phyloP scores from a whole-genome alignment of 108 stramenopile genomes.

The Cylindrotheca closterium region DNA sequence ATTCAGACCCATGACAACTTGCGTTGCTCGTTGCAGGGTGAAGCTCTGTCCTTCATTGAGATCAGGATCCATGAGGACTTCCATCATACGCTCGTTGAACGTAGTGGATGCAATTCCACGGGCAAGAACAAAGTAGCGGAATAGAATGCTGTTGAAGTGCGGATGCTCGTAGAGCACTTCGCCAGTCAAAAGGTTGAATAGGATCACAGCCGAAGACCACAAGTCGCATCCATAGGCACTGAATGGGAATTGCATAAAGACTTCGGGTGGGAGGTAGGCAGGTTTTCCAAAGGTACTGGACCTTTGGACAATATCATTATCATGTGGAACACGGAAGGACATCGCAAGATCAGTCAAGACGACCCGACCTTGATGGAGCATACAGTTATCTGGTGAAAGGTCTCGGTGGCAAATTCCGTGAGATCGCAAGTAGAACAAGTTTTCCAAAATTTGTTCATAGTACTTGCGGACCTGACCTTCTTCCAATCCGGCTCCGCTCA shows the following conservation, averaged over 20 bases:
- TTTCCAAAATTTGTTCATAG: slow-evolving; percentile 55
- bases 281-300: slow-evolving; percentile 59
- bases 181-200: slow-evolving; percentile 82
- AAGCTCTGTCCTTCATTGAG: slow-evolving; percentile 6
- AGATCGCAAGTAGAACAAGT: slow-evolving; percentile 37
- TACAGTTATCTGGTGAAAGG: slow-evolving; percentile 67
- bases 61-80: slow-evolving; percentile 34
- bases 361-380: slow-evolving; percentile 40
- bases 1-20: slow-evolving; percentile 24
- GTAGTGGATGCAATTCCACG: slow-evolving; percentile 21
- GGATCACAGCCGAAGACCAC: slow-evolving; percentile 80
- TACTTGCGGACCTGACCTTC: slow-evolving; percentile 34
- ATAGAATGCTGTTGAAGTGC: slow-evolving; percentile 16
- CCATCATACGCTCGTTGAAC: slow-evolving; percentile 38
- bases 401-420: slow-evolving; percentile 60
- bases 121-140: slow-evolving; percentile 45
- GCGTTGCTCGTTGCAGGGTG: slow-evolving; percentile 13
- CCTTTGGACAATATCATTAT: slow-evolving; percentile 11
- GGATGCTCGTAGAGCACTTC: slow-evolving; percentile 31
- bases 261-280: slow-evolving; percentile 73
- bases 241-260: slow-evolving; percentile 45
- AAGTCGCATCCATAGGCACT: slow-evolving; percentile 76
- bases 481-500: slow-evolving; percentile 11
- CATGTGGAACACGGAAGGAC: slow-evolving; percentile 59
- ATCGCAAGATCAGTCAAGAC: slow-evolving; percentile 77